phyloP scores from a whole-genome alignment of 2,329 filamentous ascomycete genomes.

The Talaromyces marneffei region DNA sequence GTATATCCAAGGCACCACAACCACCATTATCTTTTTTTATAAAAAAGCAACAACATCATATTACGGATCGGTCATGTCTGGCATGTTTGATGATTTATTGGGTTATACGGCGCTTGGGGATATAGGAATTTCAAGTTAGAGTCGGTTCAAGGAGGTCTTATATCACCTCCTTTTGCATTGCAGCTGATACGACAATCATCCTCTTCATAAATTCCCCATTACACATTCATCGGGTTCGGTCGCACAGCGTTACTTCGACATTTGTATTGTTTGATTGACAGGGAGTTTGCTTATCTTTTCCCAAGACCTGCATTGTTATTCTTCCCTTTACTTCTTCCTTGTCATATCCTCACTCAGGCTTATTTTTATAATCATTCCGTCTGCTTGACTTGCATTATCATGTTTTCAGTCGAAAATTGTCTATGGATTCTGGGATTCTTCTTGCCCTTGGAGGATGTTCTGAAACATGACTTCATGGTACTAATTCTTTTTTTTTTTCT shows the following conservation, averaged over 20 bases:
- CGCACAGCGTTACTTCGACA: conserved; percentile 23
- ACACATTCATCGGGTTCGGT: conserved; percentile 14
- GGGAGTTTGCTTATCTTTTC: conserved; percentile 9
- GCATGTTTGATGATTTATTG: conserved; percentile 39
- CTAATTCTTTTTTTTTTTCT: conserved; percentile 13
- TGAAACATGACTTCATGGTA: conserved; percentile 15
- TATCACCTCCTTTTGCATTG: conserved; percentile 27
- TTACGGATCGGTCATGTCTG: conserved; percentile 31
- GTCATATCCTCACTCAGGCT: conserved; percentile 2
- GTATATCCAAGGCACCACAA: neutral
- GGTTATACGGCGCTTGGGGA: conserved; percentile 38
- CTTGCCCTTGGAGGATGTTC: conserved; percentile 14
- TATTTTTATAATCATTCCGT: neutral
- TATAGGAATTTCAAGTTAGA: conserved; percentile 35
- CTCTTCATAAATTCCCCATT: conserved; percentile 20
- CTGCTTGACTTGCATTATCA: conserved; percentile 8
- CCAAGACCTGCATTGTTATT: conserved; percentile 10
- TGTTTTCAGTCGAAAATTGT: conserved; percentile 14
- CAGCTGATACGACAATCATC: conserved; percentile 10
- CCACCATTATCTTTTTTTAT: neutral
- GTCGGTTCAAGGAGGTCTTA: conserved; percentile 36
- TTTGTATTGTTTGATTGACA: conserved; percentile 13
- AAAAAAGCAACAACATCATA: conserved; percentile 12
- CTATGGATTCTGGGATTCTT: conserved; percentile 11
- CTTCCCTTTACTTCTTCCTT: conserved; percentile 8